phyloP scores from a whole-genome alignment of 2,329 filamentous ascomycete species.

The Exophiala sp. region DNA sequence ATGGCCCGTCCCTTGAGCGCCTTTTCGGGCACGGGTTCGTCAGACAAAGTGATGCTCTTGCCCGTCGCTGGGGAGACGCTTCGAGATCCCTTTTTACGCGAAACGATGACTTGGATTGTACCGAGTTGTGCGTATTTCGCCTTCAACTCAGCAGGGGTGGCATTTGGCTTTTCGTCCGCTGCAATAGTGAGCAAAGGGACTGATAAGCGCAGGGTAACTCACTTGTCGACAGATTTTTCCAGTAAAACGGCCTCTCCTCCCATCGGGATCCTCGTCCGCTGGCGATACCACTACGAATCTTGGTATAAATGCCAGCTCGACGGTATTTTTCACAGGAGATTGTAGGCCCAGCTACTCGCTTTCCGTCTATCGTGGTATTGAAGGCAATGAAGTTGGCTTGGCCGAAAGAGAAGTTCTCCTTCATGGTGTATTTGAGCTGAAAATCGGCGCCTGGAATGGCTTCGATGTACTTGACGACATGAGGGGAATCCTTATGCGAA shows the following conservation, averaged over 20 bases:
- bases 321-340: too few relatives aligned
- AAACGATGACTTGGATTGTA: slow-evolving; percentile 5
- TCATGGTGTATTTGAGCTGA: not conserved
- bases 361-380: not conserved
- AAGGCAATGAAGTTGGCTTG: not conserved
- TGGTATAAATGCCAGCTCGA: too few relatives aligned
- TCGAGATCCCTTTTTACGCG: not conserved
- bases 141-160: not conserved
- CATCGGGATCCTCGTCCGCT: not conserved
- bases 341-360: too few relatives aligned
- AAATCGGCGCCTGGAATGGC: slow-evolving; percentile 3
- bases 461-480: slow-evolving; percentile 10
- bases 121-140: slow-evolving; percentile 3
- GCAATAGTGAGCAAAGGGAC: not conserved
- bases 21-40: slow-evolving; percentile 6
- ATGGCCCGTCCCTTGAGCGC: slow-evolving; percentile 12
- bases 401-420: not conserved
- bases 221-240: not conserved
- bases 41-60: not conserved
- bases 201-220: not conserved
- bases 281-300: not conserved
- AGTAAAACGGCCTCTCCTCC: not conserved
- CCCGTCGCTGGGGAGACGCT: not conserved
- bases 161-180: slow-evolving; percentile 2
- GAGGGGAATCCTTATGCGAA: not conserved